Conservation (phyloP, 83 land plant species). For the Picea abies region DNA sequence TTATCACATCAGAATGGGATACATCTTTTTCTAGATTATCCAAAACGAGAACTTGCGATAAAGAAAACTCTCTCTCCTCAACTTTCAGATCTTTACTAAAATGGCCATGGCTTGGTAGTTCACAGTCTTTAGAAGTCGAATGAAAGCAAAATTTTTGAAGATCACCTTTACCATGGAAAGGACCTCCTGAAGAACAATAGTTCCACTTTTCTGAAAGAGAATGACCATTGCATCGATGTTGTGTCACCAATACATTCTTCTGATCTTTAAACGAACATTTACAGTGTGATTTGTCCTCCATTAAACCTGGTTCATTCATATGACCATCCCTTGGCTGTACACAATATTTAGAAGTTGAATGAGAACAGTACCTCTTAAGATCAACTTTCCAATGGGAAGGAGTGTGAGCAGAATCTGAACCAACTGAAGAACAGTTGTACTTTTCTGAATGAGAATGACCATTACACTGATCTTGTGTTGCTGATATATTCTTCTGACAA, state of each 20-base stretch:
- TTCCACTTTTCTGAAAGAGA: neutral
- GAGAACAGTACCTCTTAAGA: neutral
- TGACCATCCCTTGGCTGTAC: neutral
- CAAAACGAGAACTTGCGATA: neutral
- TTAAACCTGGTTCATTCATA: neutral
- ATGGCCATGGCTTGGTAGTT: too few species aligned
- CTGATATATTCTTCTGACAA: neutral
- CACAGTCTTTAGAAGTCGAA: neutral
- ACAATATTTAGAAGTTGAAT: too few species aligned
- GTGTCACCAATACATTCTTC: neutral
- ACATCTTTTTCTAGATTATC: slow-evolving; percentile 10
- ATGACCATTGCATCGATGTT: neutral
- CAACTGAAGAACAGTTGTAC: neutral
- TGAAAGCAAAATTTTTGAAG: neutral
- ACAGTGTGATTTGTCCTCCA: neutral
- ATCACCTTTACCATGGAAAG: too few species aligned
- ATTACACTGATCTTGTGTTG: neutral
- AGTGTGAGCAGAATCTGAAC: neutral
- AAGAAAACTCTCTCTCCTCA: neutral
- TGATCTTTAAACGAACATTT: neutral
- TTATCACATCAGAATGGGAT: neutral
- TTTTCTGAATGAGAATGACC: neutral
- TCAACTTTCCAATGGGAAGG: neutral
- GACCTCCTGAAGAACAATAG: neutral
- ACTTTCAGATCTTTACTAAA: too few species aligned